Evolutionary conservation across 2,329 filamentous ascomycete genomes (phyloP), one percentile per base, ranked within the genome.

Genomic region (Penicillium sp.): DNA sequence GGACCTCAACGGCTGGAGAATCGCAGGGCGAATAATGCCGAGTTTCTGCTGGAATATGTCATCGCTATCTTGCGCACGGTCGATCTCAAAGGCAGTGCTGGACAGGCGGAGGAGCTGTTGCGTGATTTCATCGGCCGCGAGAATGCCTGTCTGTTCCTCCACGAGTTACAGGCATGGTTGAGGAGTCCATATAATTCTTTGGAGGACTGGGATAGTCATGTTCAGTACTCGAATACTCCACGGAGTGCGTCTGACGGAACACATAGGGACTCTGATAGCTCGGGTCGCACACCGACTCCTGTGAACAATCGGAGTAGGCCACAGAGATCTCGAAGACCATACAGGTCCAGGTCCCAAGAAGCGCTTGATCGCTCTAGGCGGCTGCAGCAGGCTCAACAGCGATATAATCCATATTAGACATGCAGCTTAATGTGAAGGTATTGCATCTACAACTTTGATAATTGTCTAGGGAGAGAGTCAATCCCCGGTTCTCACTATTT

Each of bases 1-100:
- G 73, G 73, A 1, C 64, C 62, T 12, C 70, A 72, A 53, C 65
- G 73, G 50, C 64, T 76, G 33, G 69, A 70, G 57, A 72, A 70
- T 49, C 77, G 82, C 38, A 77, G 84, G 41, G 82, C 82, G 6
- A 87, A 84, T 63, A 93, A 93, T 67, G 85, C 89, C 8, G 92
- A 96, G 68, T 96, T 93, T 61, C 74, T 97, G 12, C 82, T 97
- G 10, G 90, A 96, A 68, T 96, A 96, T 71, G 85, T 96, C 53
- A 77, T 97, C 41, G 89, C 89, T 10, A 89, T 97, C 23, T 76
- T 97, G 58, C 93, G 90, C 71, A 90, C 86, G 0, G 85, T 94
- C 17, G 91, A 96, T 68, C 81, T 93, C 5, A 91, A 91, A 74
- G 89, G 86, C 4, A 90, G 89, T 61, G 83, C 83, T 39, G 92